phyloP scores from a whole-genome alignment of 140 eudicot genomes.

The Eryngium alpinum region DNA sequence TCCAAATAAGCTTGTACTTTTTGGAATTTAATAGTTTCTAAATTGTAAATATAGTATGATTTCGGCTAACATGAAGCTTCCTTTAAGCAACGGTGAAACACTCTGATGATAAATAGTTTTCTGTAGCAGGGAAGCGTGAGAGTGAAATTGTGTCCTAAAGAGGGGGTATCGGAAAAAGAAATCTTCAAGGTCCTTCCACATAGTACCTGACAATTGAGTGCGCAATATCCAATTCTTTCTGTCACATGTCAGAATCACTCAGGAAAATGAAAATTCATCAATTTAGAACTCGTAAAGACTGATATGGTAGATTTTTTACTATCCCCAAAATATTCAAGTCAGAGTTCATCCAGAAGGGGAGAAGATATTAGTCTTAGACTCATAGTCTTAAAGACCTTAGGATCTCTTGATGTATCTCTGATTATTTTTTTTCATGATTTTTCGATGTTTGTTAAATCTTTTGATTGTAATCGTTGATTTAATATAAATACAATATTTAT shows the following conservation, averaged over 20 bases:
- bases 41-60: not conserved
- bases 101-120: not conserved
- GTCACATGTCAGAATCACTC: not conserved
- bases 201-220: not conserved
- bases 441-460: not conserved
- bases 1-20: not conserved
- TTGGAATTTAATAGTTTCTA: not conserved
- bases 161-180: not conserved
- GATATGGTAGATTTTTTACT: too few relatives aligned
- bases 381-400: too few relatives aligned
- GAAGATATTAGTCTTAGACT: too few relatives aligned
- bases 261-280: too few relatives aligned
- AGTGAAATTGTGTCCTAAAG: not conserved
- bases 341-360: too few relatives aligned
- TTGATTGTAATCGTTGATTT: too few relatives aligned
- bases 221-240: not conserved
- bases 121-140: not conserved
- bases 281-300: too few relatives aligned
- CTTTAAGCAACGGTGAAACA: not conserved
- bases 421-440: not conserved
- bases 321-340: too few relatives aligned
- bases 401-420: too few relatives aligned
- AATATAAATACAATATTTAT: too few relatives aligned
- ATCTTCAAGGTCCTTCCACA: not conserved
- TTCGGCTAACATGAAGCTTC: not conserved